Evolutionary conservation across 768 basidiomycete species (phyloP), one percentile per base, ranked within the genome.

Genomic region (Phanerochaete carnosa): DNA sequence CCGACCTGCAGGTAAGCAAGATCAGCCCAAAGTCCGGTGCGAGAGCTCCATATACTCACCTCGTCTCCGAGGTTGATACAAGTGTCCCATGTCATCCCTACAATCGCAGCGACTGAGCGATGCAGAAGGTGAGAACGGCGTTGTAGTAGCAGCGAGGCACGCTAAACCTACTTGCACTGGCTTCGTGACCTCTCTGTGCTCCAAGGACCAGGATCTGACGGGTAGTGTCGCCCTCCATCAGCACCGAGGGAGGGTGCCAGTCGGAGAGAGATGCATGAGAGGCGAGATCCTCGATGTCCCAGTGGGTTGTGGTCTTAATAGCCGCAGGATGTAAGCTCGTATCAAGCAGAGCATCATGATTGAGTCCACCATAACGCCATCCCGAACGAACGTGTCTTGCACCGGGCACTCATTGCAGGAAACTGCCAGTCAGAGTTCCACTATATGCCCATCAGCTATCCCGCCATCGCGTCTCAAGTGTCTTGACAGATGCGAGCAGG

Each of bases 51-150:
- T 28, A 30, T 22, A 19, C 62, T n/a, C 15, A 66, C 62, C 63
- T 66, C 66, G 28, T 58, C 58, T 33, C 56, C 61, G 13, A 66
- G 26, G 32, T 63, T 57, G 23, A 64, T 64, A 16, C 64, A 13
- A 1, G 57, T 63, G 50, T 66, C 66, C 58, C 61, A 66, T 43
- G 32, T 56, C 56, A 56, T 61, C 30, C 30, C 57, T 13, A 52
- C 52, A 0, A 58, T 28, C n/a, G 61, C 61, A 23, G 49, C 52
- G 51, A 84, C 85, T 65, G 85, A 84, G 35, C 33, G 33, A 33
- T 25, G 35, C 35, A n/a, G n/a, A n/a, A 25, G n/a, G n/a, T 55
- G 37, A 55, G 35, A 52, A 29, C 4, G 2, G 32, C n/a, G 15
- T 11, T n/a, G n/a, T 22, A 43, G n/a, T 9, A n/a, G 6, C 19